These are phyloP conservation scores for Mimosa pudica DNA, from an alignment of 306 rosid genomes.

Conservation along the genomic window DNA sequence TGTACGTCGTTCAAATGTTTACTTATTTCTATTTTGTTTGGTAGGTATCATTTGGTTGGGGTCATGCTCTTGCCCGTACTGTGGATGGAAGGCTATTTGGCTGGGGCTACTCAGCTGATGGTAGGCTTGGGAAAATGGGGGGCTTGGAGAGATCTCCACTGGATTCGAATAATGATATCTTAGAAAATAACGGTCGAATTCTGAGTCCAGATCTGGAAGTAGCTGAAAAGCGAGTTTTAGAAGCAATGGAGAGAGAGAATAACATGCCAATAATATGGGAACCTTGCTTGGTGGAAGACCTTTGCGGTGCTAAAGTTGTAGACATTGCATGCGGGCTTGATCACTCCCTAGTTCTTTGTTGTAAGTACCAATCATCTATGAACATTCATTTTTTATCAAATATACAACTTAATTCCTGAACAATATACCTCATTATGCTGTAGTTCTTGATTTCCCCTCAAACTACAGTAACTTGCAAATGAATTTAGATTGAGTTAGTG, in stretches of 20 bases:
- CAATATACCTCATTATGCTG: background rate
- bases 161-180: conserved; percentile 35
- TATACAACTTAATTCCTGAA: background rate
- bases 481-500: background rate
- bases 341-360: conserved; percentile 80
- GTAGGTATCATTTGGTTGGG: conserved; percentile 94
- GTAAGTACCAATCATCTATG: conserved; percentile 48
- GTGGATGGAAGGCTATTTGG: conserved; percentile 85
- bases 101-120: conserved; percentile 93
- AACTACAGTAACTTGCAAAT: background rate
- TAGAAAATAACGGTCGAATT: conserved; percentile 30
- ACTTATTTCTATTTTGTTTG: conserved; percentile 29
- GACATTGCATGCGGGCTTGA: conserved; percentile 93
- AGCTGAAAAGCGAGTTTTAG: conserved; percentile 73
- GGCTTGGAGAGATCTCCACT: conserved; percentile 57
- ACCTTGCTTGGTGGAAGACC: conserved; percentile 69
- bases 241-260: conserved; percentile 70
- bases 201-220: conserved; percentile 50
- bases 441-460: background rate
- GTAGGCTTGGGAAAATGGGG: conserved; percentile 73
- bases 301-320: conserved; percentile 54
- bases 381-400: conserved; percentile 19
- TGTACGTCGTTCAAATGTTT: background rate
- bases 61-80: conserved; percentile 82
- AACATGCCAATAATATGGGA: conserved; percentile 88